Conservation (phyloP, 257 asterid genomes). For the Agastache rugosa region DNA sequence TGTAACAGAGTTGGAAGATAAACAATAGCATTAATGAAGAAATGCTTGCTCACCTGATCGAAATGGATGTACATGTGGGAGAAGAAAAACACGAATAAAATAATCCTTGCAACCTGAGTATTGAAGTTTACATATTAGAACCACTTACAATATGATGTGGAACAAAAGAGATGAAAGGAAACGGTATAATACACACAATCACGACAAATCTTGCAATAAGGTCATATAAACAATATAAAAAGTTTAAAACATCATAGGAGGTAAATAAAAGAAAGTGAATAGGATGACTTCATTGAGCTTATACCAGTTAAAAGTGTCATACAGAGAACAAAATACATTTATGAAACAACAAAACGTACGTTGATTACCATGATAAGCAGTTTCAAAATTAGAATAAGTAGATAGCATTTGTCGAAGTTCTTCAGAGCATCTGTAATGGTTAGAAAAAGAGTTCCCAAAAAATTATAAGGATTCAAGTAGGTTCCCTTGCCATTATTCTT, state of each 20-base stretch:
- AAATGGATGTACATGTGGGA: constrained; percentile 78
- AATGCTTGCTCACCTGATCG: constrained; percentile 65
- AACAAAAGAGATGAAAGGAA: constrained; percentile 21
- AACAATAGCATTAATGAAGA: not conserved
- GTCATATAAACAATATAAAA: not conserved
- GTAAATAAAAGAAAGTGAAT: not conserved
- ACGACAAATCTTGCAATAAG: not conserved
- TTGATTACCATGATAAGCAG: no score
- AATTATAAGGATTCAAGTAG: no score
- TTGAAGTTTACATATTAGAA: constrained; percentile 28
- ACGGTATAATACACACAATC: constrained; percentile 4
- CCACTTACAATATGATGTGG: constrained; percentile 4
- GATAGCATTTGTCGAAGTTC: no score
- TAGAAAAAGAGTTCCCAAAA: no score
- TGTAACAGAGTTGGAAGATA: not conserved
- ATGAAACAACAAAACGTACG: no score
- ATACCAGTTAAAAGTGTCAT: not conserved
- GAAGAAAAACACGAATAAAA: constrained; percentile 70
- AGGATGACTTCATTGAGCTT: not conserved
- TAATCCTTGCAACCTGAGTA: constrained; percentile 80
- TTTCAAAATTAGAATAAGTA: no score
- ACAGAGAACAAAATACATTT: not conserved
- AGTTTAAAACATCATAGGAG: not conserved
- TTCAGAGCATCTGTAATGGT: no score
- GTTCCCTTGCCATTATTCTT: no score